Conservation (phyloP, 2,329 filamentous ascomycete species). For the Ilyonectria sp. region DNA sequence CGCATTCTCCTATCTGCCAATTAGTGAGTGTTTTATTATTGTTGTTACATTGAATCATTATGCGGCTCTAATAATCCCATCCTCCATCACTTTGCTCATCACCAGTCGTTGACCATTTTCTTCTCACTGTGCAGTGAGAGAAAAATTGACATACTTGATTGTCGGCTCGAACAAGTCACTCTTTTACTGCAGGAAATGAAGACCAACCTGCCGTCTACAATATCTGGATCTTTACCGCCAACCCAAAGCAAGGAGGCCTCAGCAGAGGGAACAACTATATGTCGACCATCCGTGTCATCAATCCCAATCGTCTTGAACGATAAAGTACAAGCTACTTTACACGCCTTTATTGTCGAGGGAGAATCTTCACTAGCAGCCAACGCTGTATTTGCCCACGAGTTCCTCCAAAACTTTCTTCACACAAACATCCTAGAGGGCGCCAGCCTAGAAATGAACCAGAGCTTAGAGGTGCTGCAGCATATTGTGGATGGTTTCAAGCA, state of each 20-base stretch:
- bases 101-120: no score
- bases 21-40: slow-evolving; percentile 49
- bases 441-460: slow-evolving; percentile 52
- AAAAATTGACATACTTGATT: slow-evolving; percentile 57
- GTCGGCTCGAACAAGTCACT: slow-evolving; percentile 53
- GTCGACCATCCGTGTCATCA: no score
- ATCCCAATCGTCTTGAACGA: slow-evolving; percentile 38
- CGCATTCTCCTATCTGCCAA: slow-evolving; percentile 56
- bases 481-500: slow-evolving; percentile 46
- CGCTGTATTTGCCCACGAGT: slow-evolving; percentile 62
- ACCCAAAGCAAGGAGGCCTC: slow-evolving; percentile 30
- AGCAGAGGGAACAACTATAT: slow-evolving; percentile 16
- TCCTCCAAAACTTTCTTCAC: slow-evolving; percentile 56
- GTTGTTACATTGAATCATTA: no score
- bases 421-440: slow-evolving; percentile 46
- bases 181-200: slow-evolving; percentile 53
- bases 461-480: slow-evolving; percentile 52
- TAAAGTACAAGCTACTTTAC: slow-evolving; percentile 36
- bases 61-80: no score
- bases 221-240: slow-evolving; percentile 7
- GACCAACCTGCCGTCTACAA: slow-evolving; percentile 39
- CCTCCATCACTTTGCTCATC: no score
- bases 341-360: slow-evolving; percentile 57
- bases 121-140: slow-evolving; percentile 48
- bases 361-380: slow-evolving; percentile 62